These are phyloP conservation scores for Exobasidium rhododendri DNA, from an alignment of 1,284 basidiomycete species.

Conservation along the genomic window DNA sequence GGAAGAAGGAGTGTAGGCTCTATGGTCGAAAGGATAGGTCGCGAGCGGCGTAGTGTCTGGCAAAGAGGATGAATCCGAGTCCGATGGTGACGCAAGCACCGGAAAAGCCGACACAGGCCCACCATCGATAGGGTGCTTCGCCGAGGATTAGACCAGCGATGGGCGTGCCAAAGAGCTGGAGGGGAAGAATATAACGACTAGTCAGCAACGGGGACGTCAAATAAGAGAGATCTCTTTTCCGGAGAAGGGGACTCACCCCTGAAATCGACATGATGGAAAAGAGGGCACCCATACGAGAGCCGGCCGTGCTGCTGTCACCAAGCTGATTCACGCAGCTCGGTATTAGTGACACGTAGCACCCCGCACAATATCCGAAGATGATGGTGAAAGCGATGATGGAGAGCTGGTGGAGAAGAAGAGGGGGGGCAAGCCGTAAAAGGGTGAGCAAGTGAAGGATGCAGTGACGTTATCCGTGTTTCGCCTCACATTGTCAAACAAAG, in stretches of 20 bases:
- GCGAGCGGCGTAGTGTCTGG: conserved; percentile 1
- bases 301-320: conserved; percentile 45
- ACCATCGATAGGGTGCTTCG: conserved; percentile 15
- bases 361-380: conserved; percentile 39
- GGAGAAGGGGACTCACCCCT: conserved; percentile 26
- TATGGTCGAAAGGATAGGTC: background rate
- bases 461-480: too few relatives aligned
- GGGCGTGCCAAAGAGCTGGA: conserved; percentile 42
- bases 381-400: conserved; percentile 36
- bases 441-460: background rate
- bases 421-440: background rate
- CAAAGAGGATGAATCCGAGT: background rate
- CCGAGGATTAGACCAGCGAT: conserved; percentile 22
- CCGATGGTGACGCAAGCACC: conserved; percentile 11
- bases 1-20: background rate
- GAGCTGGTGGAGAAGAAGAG: conserved; percentile 22
- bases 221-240: too few relatives aligned
- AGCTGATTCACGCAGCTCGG: conserved; percentile 43
- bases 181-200: conserved; percentile 32
- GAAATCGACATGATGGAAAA: conserved; percentile 43
- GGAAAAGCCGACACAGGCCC: conserved; percentile 12
- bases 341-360: conserved; percentile 47
- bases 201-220: too few relatives aligned
- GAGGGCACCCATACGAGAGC: conserved; percentile 41
- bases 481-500: conserved; percentile 12